Evolutionary conservation across 1,284 basidiomycete species (phyloP).

Genomic region (Tilletia setariae): DNA sequence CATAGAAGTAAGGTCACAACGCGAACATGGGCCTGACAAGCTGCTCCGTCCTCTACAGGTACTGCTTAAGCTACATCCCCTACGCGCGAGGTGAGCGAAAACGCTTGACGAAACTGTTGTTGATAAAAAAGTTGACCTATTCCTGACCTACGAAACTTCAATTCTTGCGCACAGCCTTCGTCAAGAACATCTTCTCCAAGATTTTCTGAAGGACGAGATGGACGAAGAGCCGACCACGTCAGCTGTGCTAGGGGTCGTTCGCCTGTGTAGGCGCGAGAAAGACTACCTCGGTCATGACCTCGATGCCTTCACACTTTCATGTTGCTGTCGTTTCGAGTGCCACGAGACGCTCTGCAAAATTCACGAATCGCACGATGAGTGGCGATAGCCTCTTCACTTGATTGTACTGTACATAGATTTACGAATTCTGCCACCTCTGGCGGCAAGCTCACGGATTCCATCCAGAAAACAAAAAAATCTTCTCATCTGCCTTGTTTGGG

Average conservation of each 20-base stretch:
- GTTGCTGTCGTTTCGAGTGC: too few relatives aligned
- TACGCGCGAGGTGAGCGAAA: neutral
- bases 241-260: too few relatives aligned
- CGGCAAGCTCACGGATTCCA: too few relatives aligned
- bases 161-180: neutral
- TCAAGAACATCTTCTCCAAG: conserved; percentile 40
- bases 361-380: neutral
- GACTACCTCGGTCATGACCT: too few relatives aligned
- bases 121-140: too few relatives aligned
- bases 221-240: too few relatives aligned
- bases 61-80: conserved; percentile 20
- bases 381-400: neutral
- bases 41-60: conserved; percentile 14
- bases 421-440: neutral
- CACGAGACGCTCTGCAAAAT: too few relatives aligned
- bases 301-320: too few relatives aligned
- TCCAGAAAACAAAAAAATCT: too few relatives aligned
- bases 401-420: neutral
- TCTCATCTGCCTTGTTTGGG: too few relatives aligned
- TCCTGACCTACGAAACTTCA: too few relatives aligned
- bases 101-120: conserved; percentile 13
- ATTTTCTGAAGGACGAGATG: conserved; percentile 25
- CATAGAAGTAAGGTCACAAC: neutral
- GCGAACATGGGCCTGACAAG: conserved; percentile 4
- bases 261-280: too few relatives aligned